phyloP scores from a whole-genome alignment of 108 stramenopile genomes.

The Cyclotella choctawhatcheeana region DNA sequence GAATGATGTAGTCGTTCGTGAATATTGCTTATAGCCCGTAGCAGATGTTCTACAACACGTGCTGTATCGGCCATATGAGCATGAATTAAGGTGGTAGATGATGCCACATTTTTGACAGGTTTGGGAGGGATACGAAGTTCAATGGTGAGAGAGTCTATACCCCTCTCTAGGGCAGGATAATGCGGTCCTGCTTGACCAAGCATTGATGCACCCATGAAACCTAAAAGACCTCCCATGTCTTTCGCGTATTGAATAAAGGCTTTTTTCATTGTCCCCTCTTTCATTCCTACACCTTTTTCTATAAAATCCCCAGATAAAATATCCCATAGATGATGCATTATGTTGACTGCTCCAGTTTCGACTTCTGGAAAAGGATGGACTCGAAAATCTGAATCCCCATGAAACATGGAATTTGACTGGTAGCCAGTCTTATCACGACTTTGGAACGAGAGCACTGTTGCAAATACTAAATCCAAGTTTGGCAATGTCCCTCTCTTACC shows the following conservation, averaged over 20 bases:
- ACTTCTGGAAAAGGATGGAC: constrained; percentile 25
- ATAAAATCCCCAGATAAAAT: not conserved
- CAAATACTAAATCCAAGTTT: constrained; percentile 85
- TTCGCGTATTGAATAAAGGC: constrained; percentile 49
- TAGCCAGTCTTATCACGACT: constrained; percentile 19
- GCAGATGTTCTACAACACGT: constrained; percentile 60
- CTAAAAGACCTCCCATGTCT: constrained; percentile 57
- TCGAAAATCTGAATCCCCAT: constrained; percentile 35
- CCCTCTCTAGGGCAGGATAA: constrained; percentile 67
- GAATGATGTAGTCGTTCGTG: constrained; percentile 92
- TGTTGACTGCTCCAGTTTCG: not conserved
- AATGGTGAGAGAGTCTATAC: constrained; percentile 84
- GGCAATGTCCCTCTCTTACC: constrained; percentile 77
- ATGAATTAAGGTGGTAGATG: constrained; percentile 26
- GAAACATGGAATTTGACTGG: constrained; percentile 12
- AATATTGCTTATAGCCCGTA: constrained; percentile 79
- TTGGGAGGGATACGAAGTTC: constrained; percentile 42
- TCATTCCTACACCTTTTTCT: constrained; percentile 17
- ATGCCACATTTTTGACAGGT: not conserved
- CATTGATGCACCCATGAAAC: constrained; percentile 44
- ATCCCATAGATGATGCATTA: not conserved
- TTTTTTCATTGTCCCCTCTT: constrained; percentile 5
- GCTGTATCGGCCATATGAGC: constrained; percentile 56
- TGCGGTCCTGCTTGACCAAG: constrained; percentile 63
- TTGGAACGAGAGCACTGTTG: constrained; percentile 49